These are phyloP conservation scores for Zelopaecilomyces penicillatus DNA, from an alignment of 2,329 filamentous ascomycete genomes.

Conservation along the genomic window DNA sequence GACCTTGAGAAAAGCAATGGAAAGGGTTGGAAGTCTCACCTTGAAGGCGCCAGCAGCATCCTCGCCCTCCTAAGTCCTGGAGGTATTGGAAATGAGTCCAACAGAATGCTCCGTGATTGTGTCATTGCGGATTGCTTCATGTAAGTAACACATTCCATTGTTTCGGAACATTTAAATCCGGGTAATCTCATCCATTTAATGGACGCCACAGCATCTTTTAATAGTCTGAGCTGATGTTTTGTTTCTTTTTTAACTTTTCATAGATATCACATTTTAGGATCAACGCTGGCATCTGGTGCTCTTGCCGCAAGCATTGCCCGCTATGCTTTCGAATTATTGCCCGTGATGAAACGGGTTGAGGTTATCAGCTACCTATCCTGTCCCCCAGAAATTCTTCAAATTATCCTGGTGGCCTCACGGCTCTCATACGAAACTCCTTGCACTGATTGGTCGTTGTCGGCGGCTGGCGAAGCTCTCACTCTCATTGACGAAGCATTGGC, in stretches of 20 bases:
- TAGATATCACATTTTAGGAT: slow-evolving; percentile 34
- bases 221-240: too few species aligned
- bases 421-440: slow-evolving; percentile 30
- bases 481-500: slow-evolving; percentile 33
- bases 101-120: slow-evolving; percentile 33
- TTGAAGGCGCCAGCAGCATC: slow-evolving; percentile 37
- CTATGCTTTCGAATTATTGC: slow-evolving; percentile 29
- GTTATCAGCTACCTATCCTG: slow-evolving; percentile 35
- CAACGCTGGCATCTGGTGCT: slow-evolving; percentile 27
- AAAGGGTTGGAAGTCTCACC: slow-evolving; percentile 37
- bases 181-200: neutral
- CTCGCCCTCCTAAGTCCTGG: slow-evolving; percentile 23
- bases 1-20: slow-evolving; percentile 35
- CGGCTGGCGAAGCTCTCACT: slow-evolving; percentile 28
- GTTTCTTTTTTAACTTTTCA: slow-evolving; percentile 4
- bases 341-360: slow-evolving; percentile 33
- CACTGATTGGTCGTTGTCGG: slow-evolving; percentile 22
- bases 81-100: slow-evolving; percentile 17
- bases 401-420: slow-evolving; percentile 36
- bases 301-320: slow-evolving; percentile 31
- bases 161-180: neutral
- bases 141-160: slow-evolving; percentile 20
- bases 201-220: neutral
- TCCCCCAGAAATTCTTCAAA: slow-evolving; percentile 34
- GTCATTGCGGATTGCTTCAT: slow-evolving; percentile 41